Evolutionary conservation across 768 basidiomycete genomes (phyloP).

Genomic region (Lentinula lateritia): DNA sequence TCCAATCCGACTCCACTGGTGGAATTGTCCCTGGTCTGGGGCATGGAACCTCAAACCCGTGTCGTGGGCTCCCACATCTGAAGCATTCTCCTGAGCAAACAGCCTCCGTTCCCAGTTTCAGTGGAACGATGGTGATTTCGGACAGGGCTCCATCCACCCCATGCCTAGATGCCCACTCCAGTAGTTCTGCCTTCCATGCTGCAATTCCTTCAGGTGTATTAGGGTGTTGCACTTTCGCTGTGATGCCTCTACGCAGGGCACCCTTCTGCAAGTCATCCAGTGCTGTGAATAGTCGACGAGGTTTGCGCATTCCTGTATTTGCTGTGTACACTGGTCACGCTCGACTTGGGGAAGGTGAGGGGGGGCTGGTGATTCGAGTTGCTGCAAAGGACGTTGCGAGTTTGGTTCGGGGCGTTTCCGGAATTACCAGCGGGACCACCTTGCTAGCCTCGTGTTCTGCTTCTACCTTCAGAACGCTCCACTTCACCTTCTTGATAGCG

Average conservation of each 20-base stretch:
- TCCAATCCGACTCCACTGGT: too few species aligned
- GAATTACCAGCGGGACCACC: background rate
- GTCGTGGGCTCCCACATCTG: too few species aligned
- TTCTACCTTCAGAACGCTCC: background rate
- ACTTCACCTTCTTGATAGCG: too few species aligned
- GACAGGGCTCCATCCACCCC: too few species aligned
- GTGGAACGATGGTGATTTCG: too few species aligned
- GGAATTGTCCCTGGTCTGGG: too few species aligned
- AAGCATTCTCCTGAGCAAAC: too few species aligned
- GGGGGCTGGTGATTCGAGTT: background rate
- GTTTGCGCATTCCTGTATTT: too few species aligned
- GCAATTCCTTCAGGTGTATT: background rate
- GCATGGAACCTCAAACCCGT: too few species aligned
- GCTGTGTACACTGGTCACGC: background rate
- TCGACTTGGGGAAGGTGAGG: background rate
- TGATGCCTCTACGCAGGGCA: background rate
- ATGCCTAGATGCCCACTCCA: background rate
- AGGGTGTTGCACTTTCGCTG: background rate
- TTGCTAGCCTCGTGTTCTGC: background rate
- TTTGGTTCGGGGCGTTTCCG: too few species aligned
- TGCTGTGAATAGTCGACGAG: background rate
- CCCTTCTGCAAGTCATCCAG: background rate
- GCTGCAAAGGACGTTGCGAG: too few species aligned
- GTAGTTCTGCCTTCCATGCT: background rate
- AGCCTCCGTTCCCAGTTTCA: too few species aligned